A percentile compares a stretch with the other conserved stretches of the same genome.
phyloP scores from a whole-genome alignment of 2,329 filamentous ascomycete genomes.

The Fusarium citri region DNA sequence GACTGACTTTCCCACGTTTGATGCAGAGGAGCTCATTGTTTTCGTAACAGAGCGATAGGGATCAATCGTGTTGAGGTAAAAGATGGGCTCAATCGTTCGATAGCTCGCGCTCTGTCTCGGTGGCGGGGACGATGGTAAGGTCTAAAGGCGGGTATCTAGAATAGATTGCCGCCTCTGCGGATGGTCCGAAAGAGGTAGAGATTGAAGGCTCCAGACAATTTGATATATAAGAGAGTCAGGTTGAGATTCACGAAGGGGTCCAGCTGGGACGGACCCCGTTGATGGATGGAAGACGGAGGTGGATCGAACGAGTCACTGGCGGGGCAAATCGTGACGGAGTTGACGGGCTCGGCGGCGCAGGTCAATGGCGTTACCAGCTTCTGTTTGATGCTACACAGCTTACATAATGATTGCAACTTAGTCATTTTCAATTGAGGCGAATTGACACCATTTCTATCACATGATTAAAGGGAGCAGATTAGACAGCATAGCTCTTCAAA shows the following conservation, averaged over 20 bases:
- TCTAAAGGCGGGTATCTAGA: slow-evolving; percentile 4
- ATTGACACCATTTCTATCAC: slow-evolving; percentile 8
- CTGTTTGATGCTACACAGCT: not conserved
- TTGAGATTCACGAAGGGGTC: slow-evolving; percentile 47
- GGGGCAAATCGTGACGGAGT: slow-evolving; percentile 53
- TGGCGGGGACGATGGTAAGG: slow-evolving; percentile 9
- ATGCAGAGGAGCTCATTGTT: slow-evolving; percentile 52
- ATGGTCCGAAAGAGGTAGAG: slow-evolving; percentile 9
- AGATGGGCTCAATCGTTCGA: slow-evolving; percentile 22
- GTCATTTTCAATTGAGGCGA: slow-evolving; percentile 27
- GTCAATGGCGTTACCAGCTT: slow-evolving; percentile 31
- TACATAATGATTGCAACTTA: slow-evolving; percentile 20
- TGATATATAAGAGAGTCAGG: slow-evolving; percentile 23
- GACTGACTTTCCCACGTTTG: slow-evolving; percentile 63
- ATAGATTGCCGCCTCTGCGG: not conserved
- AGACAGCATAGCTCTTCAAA: not conserved
- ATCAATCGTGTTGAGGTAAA: slow-evolving; percentile 7
- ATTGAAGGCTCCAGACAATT: slow-evolving; percentile 9
- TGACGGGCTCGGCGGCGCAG: slow-evolving; percentile 29
- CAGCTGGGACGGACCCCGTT: slow-evolving; percentile 53
- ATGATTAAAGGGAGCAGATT: slow-evolving; percentile 5
- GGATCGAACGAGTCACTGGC: slow-evolving; percentile 52
- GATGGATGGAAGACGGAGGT: slow-evolving; percentile 47
- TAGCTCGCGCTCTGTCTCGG: slow-evolving; percentile 4
- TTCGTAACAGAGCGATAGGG: not conserved